A percentile compares a stretch with the other conserved stretches of the same genome.
These are phyloP conservation scores for Petunia hybrid DNA, from an alignment of 305 asterid species.

Conservation along the genomic window DNA sequence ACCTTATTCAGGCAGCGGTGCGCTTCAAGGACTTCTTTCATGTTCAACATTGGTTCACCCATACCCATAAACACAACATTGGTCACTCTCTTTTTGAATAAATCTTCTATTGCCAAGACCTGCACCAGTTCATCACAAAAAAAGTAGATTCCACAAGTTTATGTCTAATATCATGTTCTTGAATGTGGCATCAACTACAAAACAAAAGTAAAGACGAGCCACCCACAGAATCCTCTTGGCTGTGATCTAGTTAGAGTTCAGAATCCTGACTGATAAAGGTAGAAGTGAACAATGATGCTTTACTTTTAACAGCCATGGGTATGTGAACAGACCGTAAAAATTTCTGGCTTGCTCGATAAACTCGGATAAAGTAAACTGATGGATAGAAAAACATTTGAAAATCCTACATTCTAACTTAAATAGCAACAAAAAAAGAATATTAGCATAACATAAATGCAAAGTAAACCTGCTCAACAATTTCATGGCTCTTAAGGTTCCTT, in stretches of 20 bases:
- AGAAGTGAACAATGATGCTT: not conserved
- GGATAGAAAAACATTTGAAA: slow-evolving; percentile 18
- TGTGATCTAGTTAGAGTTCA: not conserved
- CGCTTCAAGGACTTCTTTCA: slow-evolving; percentile 95
- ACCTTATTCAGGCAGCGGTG: slow-evolving; percentile 96
- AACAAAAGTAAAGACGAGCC: not conserved
- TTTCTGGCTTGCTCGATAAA: not conserved
- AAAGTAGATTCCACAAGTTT: slow-evolving; percentile 10
- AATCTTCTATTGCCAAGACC: slow-evolving; percentile 93
- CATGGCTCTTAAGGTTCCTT: slow-evolving; percentile 91
- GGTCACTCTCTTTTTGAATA: slow-evolving; percentile 84
- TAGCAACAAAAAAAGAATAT: not conserved
- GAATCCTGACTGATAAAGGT: slow-evolving; percentile 11
- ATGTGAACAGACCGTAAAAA: not conserved
- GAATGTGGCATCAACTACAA: slow-evolving; percentile 24
- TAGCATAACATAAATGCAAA: slow-evolving; percentile 27
- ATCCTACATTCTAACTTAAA: not conserved
- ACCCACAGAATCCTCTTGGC: not conserved
- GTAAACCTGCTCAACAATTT: slow-evolving; percentile 88
- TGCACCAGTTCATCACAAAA: slow-evolving; percentile 37
- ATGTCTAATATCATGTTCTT: slow-evolving; percentile 9
- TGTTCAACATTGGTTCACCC: slow-evolving; percentile 98
- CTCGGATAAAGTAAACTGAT: not conserved
- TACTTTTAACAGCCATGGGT: slow-evolving; percentile 22
- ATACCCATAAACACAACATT: slow-evolving; percentile 97